These are phyloP conservation scores for Begonia loranthoides DNA, from an alignment of 306 rosid species.

Conservation along the genomic window DNA sequence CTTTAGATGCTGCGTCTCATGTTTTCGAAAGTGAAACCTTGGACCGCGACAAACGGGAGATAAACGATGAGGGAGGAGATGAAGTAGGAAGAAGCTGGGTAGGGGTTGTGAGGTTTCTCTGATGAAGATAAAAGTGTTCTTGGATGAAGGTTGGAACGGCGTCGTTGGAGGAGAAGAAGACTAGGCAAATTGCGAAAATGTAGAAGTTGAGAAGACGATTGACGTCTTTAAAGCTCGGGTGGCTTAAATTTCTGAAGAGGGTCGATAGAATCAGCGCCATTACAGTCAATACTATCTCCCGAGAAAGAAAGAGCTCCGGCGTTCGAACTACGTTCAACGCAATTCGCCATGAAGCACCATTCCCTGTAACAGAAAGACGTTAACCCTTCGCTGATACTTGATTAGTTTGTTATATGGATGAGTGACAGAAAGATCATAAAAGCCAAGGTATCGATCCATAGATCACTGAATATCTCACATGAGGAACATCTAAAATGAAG, in stretches of 20 bases:
- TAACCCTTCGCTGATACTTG: too few relatives aligned
- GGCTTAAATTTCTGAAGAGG: constrained; percentile 37
- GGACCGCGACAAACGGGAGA: constrained; percentile 78
- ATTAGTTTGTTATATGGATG: too few relatives aligned
- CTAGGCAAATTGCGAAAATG: constrained; percentile 71
- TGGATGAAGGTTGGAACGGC: constrained; percentile 83
- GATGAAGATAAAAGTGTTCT: constrained; percentile 79
- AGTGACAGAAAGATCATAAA: too few relatives aligned
- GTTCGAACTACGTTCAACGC: constrained; percentile 64
- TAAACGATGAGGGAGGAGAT: constrained; percentile 71
- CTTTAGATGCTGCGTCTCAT: too few relatives aligned
- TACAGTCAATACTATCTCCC: constrained; percentile 66
- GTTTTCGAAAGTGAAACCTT: constrained; percentile 86
- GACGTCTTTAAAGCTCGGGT: constrained; percentile 39
- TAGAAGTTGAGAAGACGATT: constrained; percentile 78
- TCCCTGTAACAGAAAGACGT: too few relatives aligned
- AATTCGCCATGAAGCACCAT: constrained; percentile 68
- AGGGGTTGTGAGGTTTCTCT: constrained; percentile 82
- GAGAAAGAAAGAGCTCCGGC: constrained; percentile 78
- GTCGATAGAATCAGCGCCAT: constrained; percentile 69
- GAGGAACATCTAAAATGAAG: too few relatives aligned
- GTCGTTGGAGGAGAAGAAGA: constrained; percentile 88
- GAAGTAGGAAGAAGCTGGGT: constrained; percentile 76
- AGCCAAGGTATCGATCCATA: too few relatives aligned
- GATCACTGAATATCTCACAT: too few relatives aligned